Conservation (phyloP, 352 stramenopile species). For the Albugo candida region DNA sequence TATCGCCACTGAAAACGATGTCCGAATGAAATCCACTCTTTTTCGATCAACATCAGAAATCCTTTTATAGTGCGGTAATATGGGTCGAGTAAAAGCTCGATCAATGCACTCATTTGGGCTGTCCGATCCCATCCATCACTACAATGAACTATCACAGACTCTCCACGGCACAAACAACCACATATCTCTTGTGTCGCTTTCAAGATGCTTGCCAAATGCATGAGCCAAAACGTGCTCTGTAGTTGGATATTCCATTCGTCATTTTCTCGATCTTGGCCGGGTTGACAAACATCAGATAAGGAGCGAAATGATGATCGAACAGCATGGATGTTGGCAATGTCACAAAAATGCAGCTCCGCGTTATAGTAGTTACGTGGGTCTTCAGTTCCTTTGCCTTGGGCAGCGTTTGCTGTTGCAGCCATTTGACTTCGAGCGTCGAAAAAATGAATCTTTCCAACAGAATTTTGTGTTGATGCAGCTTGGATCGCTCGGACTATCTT, state of each 20-base stretch:
- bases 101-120: slow-evolving; percentile 86
- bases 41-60: slow-evolving; percentile 93
- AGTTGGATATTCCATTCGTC: slow-evolving; percentile 76
- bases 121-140: slow-evolving; percentile 99
- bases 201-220: slow-evolving; percentile 91
- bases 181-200: slow-evolving; percentile 86
- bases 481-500: slow-evolving; percentile 64
- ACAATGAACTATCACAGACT: slow-evolving; percentile 96
- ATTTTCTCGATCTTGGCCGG: slow-evolving; percentile 45
- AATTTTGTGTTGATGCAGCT: slow-evolving; percentile 28
- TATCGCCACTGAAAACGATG: slow-evolving; percentile 96
- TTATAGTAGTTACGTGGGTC: slow-evolving; percentile 90
- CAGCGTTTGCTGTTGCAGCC: slow-evolving; percentile 63
- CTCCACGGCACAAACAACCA: slow-evolving; percentile 82
- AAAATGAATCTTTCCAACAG: slow-evolving; percentile 65
- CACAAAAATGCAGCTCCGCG: slow-evolving; percentile 92
- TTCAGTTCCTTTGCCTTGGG: slow-evolving; percentile 75
- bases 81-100: slow-evolving; percentile 95
- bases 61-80: slow-evolving; percentile 93
- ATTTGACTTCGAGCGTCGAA: slow-evolving; percentile 74
- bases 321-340: slow-evolving; percentile 98
- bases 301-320: slow-evolving; percentile 81
- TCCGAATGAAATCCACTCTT: slow-evolving; percentile 98
- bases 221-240: slow-evolving; percentile 95
- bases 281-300: slow-evolving; percentile 59